Conservation (phyloP, 345 rosid genomes). For the Eucalyptus pauciflora region DNA sequence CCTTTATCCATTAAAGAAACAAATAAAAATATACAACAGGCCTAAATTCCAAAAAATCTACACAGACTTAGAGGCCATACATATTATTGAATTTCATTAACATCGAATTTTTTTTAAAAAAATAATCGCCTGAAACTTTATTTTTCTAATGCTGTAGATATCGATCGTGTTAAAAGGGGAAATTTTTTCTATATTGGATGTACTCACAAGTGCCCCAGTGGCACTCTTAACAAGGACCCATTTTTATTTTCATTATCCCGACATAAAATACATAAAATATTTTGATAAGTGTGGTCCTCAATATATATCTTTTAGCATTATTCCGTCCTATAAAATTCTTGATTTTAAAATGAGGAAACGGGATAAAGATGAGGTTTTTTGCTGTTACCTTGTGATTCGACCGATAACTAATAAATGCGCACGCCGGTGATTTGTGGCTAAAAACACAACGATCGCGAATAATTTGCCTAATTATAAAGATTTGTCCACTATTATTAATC, state of each 20-base stretch:
- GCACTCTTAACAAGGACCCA: background rate
- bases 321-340: fast-evolving
- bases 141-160: background rate
- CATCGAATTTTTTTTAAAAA: fast-evolving
- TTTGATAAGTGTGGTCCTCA: background rate
- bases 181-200: background rate
- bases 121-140: background rate
- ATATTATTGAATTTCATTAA: background rate
- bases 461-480: background rate
- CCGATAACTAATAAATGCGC: background rate
- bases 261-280: background rate
- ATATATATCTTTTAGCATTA: fast-evolving
- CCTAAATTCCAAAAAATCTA: background rate
- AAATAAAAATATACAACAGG: background rate
- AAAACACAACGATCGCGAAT: background rate
- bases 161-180: background rate
- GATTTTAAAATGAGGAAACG: background rate
- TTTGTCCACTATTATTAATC: background rate
- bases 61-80: background rate
- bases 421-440: background rate
- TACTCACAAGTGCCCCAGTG: background rate
- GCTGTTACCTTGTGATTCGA: too few species aligned
- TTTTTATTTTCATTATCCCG: background rate
- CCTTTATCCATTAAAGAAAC: background rate
- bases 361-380: background rate